Base-by-base conservation (phyloP, 2,329 filamentous ascomycete species). In the Trichoderma brevicompactum region DNA sequence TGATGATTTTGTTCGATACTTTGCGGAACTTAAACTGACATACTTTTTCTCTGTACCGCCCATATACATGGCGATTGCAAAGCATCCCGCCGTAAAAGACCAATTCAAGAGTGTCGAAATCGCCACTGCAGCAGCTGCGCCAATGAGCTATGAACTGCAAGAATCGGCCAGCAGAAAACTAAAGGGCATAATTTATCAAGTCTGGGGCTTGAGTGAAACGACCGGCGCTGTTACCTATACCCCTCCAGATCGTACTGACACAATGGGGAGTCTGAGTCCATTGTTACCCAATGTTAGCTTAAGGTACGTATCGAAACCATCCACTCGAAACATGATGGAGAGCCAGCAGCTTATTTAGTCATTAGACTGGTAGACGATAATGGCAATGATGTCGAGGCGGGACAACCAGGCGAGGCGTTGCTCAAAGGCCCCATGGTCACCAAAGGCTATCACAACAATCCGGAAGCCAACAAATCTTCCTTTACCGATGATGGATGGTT, bases 401-500 rank as follows among this genome's bases (percentile, higher is more conserved):
- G 79, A 2, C 67, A 76, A 40, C 66, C 82, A 0, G 89, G 89
- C 4, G 89, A 91, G 73, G 78, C 90, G 1, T 87, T 88, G 80
- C 81, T 92, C 49, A 86, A 87, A 60, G 90, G 91, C 0, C 89
- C 90, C 0, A 89, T 91, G 68, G 79, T 92, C 19, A 90, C 89
- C 70, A 85, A 86, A 75, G 91, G 89, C 7, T 94, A 92, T 71
- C 81, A 87, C 69, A 88, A 88, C 70, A 92, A 93, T 68, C 80
- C 84, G 0, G 80, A 86, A 68, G 89, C 87, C 0, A 92, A 89
- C 1, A 78, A 77, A 0, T 84, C 87, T 58, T 84, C 88, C 0
- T 85, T 92, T 63, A 74, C 73, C 0, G 9, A 53, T 2, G 75
- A 79, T 23, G 80, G 78, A 4, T 96, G 89, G 81, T 93, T 94